phyloP scores from a whole-genome alignment of 106 monocot species.

The Dactylorhiza incarnata region DNA sequence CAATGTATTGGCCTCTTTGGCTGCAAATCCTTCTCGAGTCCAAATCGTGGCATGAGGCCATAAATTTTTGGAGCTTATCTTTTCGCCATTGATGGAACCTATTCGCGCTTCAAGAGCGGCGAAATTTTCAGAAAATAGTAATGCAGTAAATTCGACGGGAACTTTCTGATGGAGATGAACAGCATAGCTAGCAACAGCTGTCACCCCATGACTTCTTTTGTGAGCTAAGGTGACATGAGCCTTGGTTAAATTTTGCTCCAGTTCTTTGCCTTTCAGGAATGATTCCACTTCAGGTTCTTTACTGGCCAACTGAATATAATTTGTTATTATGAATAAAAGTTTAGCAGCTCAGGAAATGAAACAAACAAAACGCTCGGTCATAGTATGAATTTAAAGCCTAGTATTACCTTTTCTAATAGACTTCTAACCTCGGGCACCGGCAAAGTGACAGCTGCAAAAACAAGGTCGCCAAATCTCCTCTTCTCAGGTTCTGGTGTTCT shows the following conservation, averaged over 20 bases:
- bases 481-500: conserved; percentile 56
- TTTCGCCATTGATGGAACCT: conserved; percentile 65
- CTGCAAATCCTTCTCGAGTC: conserved; percentile 47
- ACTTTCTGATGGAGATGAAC: conserved; percentile 42
- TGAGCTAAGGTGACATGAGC: conserved; percentile 92
- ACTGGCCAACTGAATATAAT: conserved; percentile 37
- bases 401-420: conserved; percentile 52
- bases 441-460: conserved; percentile 87
- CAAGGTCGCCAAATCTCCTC: conserved; percentile 82
- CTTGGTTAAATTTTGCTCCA: conserved; percentile 42
- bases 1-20: conserved; percentile 72
- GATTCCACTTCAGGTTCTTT: conserved; percentile 20
- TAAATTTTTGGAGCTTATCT: conserved; percentile 53
- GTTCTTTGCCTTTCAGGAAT: conserved; percentile 35
- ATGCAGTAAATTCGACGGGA: conserved; percentile 59
- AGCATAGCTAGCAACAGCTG: conserved; percentile 71
- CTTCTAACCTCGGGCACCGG: conserved; percentile 38
- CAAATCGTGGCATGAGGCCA: conserved; percentile 95
- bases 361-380: not conserved
- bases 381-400: not conserved
- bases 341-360: too few species aligned
- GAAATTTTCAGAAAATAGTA: conserved; percentile 71
- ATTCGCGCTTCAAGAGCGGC: conserved; percentile 71
- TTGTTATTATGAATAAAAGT: too few species aligned
- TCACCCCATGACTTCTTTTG: conserved; percentile 86